Percentiles rank a stretch among this genome's conserved stretches.
These are phyloP conservation scores for Bipolaris bicolor DNA, from an alignment of 2,329 filamentous ascomycete species.

Conservation along the genomic window DNA sequence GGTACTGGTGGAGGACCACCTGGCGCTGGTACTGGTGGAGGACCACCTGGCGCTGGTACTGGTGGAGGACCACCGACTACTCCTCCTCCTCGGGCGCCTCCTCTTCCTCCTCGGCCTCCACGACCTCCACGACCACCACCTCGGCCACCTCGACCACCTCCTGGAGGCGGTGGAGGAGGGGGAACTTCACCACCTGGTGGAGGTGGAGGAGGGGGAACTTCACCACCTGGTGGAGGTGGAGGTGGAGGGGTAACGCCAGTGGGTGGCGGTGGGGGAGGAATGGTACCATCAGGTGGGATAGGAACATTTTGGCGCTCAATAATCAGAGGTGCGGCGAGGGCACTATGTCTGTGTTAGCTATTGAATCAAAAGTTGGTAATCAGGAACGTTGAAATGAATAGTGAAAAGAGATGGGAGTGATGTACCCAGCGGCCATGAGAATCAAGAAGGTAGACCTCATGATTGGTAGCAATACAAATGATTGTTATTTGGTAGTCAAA, in stretches of 20 bases:
- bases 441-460: not conserved
- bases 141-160: not conserved
- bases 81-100: no score
- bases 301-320: not conserved
- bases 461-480: not conserved
- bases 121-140: no score
- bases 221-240: not conserved
- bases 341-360: not conserved
- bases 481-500: not conserved
- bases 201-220: not conserved
- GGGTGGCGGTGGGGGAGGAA: not conserved
- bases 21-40: not conserved
- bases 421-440: conserved; percentile 2
- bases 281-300: not conserved
- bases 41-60: not conserved
- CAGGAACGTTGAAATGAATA: not conserved
- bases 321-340: not conserved
- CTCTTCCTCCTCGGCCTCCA: no score
- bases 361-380: not conserved
- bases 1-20: not conserved
- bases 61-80: not conserved
- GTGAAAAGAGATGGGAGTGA: not conserved
- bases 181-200: not conserved
- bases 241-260: not conserved
- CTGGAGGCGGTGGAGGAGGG: not conserved